phyloP scores from a whole-genome alignment of 345 rosid genomes.

The Garcia nutans region DNA sequence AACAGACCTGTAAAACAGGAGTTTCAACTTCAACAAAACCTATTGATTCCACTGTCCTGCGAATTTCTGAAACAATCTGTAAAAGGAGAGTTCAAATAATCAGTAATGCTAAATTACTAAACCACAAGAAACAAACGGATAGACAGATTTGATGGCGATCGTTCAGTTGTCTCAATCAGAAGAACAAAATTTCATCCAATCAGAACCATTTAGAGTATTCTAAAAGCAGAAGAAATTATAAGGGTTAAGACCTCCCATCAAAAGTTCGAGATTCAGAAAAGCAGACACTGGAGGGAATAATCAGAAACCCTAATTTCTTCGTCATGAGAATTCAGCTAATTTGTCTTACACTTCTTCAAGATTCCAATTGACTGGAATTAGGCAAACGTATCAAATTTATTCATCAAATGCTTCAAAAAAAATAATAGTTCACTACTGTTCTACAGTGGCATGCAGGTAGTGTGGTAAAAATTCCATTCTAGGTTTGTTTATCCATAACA shows the following conservation, averaged over 20 bases:
- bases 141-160: neutral
- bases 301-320: too few species aligned
- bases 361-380: too few species aligned
- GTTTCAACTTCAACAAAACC: constrained; percentile 96
- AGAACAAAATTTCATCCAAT: neutral
- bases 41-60: constrained; percentile 71
- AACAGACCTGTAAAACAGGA: constrained; percentile 90
- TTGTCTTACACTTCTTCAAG: too few species aligned
- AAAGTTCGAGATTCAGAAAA: neutral
- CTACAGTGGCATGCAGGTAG: too few species aligned
- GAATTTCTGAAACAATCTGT: constrained; percentile 84
- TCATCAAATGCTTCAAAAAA: too few species aligned
- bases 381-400: too few species aligned
- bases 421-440: too few species aligned
- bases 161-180: neutral
- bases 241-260: neutral
- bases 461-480: neutral
- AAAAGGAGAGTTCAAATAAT: constrained; percentile 17
- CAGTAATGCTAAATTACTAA: constrained; percentile 4
- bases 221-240: neutral
- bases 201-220: neutral
- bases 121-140: neutral
- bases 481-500: neutral
- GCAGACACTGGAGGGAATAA: too few species aligned
- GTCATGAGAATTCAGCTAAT: too few species aligned